Evolutionary conservation across 345 rosid genomes (phyloP).

Genomic region (Eucalyptus tenuipes): DNA sequence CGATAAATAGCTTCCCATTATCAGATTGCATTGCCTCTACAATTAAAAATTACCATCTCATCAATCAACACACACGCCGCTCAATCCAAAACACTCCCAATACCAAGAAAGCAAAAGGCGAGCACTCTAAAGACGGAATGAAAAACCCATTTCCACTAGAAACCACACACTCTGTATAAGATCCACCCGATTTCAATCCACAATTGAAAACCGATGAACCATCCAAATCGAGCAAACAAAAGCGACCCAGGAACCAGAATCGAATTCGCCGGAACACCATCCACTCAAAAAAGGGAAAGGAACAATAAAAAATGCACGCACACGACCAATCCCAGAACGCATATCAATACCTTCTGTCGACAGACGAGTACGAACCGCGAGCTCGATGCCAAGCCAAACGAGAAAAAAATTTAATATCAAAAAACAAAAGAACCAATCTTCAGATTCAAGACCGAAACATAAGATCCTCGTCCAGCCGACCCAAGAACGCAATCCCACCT

Average conservation of each 20-base stretch:
- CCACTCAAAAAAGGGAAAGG: not conserved
- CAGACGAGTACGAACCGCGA: constrained; percentile 11
- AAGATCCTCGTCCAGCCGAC: constrained; percentile 49
- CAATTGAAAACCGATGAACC: not conserved
- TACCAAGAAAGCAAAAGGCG: not conserved
- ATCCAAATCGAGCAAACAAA: not conserved
- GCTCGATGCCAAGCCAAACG: not conserved
- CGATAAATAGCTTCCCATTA: constrained; percentile 85
- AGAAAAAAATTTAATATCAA: not conserved
- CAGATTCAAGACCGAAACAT: constrained; percentile 33
- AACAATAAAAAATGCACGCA: not conserved
- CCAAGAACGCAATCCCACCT: constrained; percentile 24
- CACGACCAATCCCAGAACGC: constrained; percentile 3
- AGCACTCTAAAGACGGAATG: not conserved
- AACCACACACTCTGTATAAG: not conserved
- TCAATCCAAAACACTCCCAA: not conserved
- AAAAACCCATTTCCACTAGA: not conserved
- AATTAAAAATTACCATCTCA: not conserved
- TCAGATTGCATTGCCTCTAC: constrained; percentile 85
- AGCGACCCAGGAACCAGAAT: not conserved
- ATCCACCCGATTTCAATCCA: not conserved
- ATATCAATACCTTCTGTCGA: constrained; percentile 25
- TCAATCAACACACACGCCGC: not conserved
- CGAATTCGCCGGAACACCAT: not conserved
- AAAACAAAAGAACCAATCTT: not conserved